Evolutionary conservation across 768 basidiomycete species (phyloP), one percentile per base, ranked within the genome.

Genomic region (Rhizopogon salebrosus): DNA sequence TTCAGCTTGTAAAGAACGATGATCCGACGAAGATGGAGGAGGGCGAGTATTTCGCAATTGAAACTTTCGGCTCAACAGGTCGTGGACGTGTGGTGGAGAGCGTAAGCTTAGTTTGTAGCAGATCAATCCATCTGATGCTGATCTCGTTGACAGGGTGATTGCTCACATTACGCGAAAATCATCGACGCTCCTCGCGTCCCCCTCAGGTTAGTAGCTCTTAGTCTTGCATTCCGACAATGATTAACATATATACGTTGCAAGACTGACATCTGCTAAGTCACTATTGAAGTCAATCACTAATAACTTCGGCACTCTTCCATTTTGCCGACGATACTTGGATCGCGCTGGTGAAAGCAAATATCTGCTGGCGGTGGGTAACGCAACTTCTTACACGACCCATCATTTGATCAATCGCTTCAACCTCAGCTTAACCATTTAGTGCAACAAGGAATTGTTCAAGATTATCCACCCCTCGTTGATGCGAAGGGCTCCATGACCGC

Each of bases 1-100:
- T 98, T 1, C 78, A 91, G 34, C 81, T 98, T 41, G 90, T 97
- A 41, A 91, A 88, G 67, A 92, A 88, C 52, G 80, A 86, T 29
- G 94, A 97, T 64, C 83, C 87, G 55, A 92, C 89, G 13, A 95
- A 92, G 72, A 99, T 99, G 97, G 97, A 98, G 64, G 97, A 99
- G 70, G 97, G 95, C 37, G 97, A 98, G 63, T 98, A 98, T 65
- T 99, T 92, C 67, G 97, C 97, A 8, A 95, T 99, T 52, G 97
- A 99, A 70, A 99, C 97, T 1, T 99, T 99, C 67, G 97, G 97
- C 10, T 91, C 89, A n/a, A 98, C 95, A 0, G 95, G 97, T 14
- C 78, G 87, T 38, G 97, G 95, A 7, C 77, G 83, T 23, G 91
- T 97, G 20, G 77, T 91, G 14, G 95, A 98, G 62, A 79, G 78